Evolutionary conservation across 2,329 filamentous ascomycete species (phyloP), one percentile per base, ranked within the genome.

Genomic region (Niveomyces coronatus): DNA sequence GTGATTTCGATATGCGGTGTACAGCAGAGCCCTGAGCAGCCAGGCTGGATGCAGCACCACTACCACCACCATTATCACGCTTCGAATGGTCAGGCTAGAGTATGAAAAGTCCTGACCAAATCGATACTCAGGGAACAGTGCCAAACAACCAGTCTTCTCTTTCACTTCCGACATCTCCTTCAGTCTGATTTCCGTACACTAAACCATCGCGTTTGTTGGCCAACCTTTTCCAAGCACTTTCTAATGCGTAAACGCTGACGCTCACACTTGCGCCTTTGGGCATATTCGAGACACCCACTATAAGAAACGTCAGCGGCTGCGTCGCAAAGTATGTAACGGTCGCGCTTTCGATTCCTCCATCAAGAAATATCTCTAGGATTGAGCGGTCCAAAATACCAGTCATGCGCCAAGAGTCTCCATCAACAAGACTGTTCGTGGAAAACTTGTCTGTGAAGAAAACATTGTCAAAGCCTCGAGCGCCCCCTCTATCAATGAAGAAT

Each of bases 351-450:
- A 56, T 42, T 7, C 57, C 58, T 9, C 48, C 52, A 27, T 58
- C 47, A 16, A 61, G 37, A 31, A 60, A 61, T 1, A 59, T 47
- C 36, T 61, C 58, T 1, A 58, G 40, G 3, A 61, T 47, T 1
- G 57, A 61, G 5, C 58, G 49, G 26, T 61, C 58, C 11, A 61
- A 44, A 2, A 61, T 49, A 13, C 57, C 58, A 10, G 47, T 54
- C 20, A 60, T 45, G 7, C 43, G 48, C 54, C 54, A 57, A 0
- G 44, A 45, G 10, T 43, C 45, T 1, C 43, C 34, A 2, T 39
- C 22, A 6, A 43, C 9, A 0, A 53, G 40, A 22, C 36, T 51
- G 20, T 41, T 49, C 2, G 43, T 40, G 0, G 53, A 55, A 9
- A 50, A 50, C 37, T 55, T 56, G 29, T 57, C 53, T 0, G 54